Percentiles rank a stretch among this genome's conserved stretches.
Conservation (phyloP, 2,329 filamentous ascomycete genomes). For the Hymenoscyphus infarciens region DNA sequence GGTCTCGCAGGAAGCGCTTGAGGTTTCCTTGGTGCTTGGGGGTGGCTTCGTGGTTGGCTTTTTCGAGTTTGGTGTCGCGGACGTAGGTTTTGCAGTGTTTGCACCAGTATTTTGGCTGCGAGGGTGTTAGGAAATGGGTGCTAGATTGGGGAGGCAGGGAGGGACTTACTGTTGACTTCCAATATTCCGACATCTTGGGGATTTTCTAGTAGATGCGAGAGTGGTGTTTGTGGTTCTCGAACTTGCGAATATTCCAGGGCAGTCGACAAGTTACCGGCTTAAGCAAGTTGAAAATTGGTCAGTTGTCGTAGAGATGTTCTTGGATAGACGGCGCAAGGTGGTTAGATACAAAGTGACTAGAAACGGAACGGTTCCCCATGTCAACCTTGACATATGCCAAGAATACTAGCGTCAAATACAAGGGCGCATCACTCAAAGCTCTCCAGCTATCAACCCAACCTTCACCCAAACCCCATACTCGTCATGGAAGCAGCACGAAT, state of each 20-base stretch:
- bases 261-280: not conserved
- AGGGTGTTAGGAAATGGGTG: not conserved
- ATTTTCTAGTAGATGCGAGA: not conserved
- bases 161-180: conserved; percentile 78
- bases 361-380: not conserved
- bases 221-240: not conserved
- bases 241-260: not conserved
- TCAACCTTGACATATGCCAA: not conserved
- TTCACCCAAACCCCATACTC: conserved; percentile 2
- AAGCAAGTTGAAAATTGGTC: not conserved
- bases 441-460: not conserved
- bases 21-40: conserved; percentile 79
- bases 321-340: not conserved
- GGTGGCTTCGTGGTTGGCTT: conserved; percentile 83
- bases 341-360: not conserved
- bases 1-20: conserved; percentile 83
- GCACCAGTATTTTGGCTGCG: conserved; percentile 87
- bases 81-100: conserved; percentile 92
- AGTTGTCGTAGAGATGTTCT: not conserved
- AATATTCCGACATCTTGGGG: conserved; percentile 83
- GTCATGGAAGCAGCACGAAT: not conserved
- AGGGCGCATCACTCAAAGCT: not conserved
- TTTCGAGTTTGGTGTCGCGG: conserved; percentile 87
- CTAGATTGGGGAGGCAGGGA: not conserved
- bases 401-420: not conserved